phyloP scores from a whole-genome alignment of 2,329 filamentous ascomycete genomes.

The Ophiostoma himal-ulmi region DNA sequence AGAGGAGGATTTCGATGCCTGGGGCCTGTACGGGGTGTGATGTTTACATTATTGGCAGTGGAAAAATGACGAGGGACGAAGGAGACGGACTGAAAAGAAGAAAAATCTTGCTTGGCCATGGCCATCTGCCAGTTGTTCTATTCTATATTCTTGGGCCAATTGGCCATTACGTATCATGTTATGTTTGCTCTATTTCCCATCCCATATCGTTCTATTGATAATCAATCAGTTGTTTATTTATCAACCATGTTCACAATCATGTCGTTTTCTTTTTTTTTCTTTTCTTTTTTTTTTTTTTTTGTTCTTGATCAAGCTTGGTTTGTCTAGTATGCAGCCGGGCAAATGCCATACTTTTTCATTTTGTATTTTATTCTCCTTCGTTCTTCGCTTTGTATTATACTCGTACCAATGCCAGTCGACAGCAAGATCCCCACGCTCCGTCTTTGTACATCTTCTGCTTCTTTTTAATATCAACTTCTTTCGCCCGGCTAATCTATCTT shows the following conservation, averaged over 20 bases:
- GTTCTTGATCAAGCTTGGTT: background rate
- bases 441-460: background rate
- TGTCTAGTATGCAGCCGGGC: no score
- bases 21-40: conserved; percentile 6
- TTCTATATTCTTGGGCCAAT: conserved; percentile 4
- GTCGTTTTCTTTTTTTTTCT: background rate
- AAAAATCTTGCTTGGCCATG: background rate
- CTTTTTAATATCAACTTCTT: background rate
- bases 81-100: background rate
- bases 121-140: background rate
- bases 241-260: no score
- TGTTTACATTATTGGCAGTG: background rate
- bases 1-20: background rate
- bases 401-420: no score
- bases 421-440: background rate
- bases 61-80: background rate
- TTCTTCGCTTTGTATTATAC: no score
- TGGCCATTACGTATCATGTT: conserved; percentile 10
- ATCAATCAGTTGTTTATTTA: background rate
- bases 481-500: background rate
- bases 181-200: background rate
- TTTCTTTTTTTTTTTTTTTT: background rate
- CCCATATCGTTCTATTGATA: background rate
- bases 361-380: no score
- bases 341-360: no score